These are phyloP conservation scores for Camellia oleifera DNA, from an alignment of 179 eudicot species.

Conservation along the genomic window DNA sequence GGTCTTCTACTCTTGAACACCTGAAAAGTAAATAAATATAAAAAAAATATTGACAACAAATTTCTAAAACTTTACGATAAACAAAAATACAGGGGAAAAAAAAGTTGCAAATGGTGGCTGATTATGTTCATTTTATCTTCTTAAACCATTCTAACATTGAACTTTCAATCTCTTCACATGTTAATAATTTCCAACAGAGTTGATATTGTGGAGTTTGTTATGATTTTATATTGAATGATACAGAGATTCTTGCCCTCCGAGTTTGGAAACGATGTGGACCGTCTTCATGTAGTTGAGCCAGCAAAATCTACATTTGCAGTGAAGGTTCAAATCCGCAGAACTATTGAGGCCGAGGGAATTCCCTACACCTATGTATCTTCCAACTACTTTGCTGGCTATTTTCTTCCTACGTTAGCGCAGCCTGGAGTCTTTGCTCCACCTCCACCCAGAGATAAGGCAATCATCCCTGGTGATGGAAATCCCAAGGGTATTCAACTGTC, in stretches of 20 bases:
- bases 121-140: too few relatives aligned
- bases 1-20: too few relatives aligned
- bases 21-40: too few relatives aligned
- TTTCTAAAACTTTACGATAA: too few relatives aligned
- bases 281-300: conserved; percentile 27
- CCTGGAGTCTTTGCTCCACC: conserved; percentile 76
- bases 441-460: conserved; percentile 74
- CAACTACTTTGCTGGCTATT: conserved; percentile 56
- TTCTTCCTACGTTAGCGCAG: conserved; percentile 58
- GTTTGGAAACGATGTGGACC: conserved; percentile 54
- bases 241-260: conserved; percentile 59
- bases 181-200: too few relatives aligned
- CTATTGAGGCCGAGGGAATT: conserved; percentile 46
- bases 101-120: too few relatives aligned
- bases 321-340: conserved; percentile 37
- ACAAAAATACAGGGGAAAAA: too few relatives aligned
- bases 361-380: conserved; percentile 49
- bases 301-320: conserved; percentile 23
- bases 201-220: background rate
- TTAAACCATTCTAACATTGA: too few relatives aligned
- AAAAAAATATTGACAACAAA: too few relatives aligned
- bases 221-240: background rate
- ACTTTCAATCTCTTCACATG: too few relatives aligned
- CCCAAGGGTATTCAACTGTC: conserved; percentile 45
- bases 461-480: conserved; percentile 74